These are phyloP conservation scores for Perkinsela sp. DNA, from an alignment of 208 protist genomes.

Conservation along the genomic window DNA sequence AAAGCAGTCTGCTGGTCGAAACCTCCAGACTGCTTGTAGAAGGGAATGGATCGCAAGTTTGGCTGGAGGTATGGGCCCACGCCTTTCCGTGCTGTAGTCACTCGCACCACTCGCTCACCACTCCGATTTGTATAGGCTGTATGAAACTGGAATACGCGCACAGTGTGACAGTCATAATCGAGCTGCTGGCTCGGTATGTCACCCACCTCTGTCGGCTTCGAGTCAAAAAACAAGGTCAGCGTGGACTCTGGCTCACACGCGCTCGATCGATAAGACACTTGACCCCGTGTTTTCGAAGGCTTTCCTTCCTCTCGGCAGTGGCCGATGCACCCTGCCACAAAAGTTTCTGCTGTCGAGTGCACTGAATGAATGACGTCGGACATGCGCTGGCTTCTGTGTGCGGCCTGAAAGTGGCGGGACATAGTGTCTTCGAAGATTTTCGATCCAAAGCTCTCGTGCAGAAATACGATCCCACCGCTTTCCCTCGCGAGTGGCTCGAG, in stretches of 20 bases:
- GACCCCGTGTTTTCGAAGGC: neutral
- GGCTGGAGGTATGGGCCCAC: neutral
- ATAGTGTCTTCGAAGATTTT: neutral
- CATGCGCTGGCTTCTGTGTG: neutral
- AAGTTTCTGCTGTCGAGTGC: neutral
- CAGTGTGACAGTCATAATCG: neutral
- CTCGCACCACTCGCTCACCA: neutral
- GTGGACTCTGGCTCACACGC: neutral
- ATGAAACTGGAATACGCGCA: neutral
- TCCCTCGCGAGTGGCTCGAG: neutral
- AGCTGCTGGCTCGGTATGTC: neutral
- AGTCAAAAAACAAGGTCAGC: neutral
- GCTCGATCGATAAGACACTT: neutral
- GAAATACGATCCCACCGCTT: neutral
- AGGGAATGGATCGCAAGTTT: neutral
- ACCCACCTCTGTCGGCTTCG: neutral
- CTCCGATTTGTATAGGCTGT: neutral
- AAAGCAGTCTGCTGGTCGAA: neutral
- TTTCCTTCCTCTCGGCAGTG: neutral
- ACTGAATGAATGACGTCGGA: neutral
- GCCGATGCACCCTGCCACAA: neutral
- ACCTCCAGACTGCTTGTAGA: neutral
- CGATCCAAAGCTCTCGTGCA: neutral
- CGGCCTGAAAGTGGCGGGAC: neutral
- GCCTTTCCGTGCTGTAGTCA: neutral